These are phyloP conservation scores for Raffaelea ambrosiae DNA, from an alignment of 2,329 filamentous ascomycete species.

Conservation along the genomic window DNA sequence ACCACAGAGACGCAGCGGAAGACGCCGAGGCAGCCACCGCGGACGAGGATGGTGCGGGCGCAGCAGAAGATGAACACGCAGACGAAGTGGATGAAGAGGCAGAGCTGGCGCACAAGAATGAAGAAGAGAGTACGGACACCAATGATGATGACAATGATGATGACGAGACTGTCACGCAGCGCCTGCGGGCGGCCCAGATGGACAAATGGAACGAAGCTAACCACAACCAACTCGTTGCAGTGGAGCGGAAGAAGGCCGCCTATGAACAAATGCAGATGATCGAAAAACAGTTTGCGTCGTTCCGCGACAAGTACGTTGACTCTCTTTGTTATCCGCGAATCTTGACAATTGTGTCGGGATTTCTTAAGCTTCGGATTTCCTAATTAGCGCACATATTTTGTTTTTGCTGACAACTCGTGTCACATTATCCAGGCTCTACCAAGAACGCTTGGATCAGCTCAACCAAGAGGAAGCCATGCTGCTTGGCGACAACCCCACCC, in stretches of 20 bases:
- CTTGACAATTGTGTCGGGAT: no score
- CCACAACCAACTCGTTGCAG: constrained; percentile 30
- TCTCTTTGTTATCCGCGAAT: no score
- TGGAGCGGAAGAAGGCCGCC: constrained; percentile 69
- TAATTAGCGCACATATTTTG: neutral
- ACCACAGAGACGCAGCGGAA: constrained; percentile 1
- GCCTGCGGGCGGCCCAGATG: neutral
- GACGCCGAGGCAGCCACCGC: constrained; percentile 23
- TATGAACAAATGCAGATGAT: constrained; percentile 72
- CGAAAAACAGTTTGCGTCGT: constrained; percentile 79
- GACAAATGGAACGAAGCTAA: neutral
- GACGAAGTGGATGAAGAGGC: constrained; percentile 53
- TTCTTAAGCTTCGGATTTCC: neutral
- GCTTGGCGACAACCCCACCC: constrained; percentile 54
- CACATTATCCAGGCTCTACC: constrained; percentile 60
- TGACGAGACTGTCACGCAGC: neutral
- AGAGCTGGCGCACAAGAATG: constrained; percentile 49
- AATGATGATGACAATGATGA: neutral
- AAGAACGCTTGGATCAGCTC: constrained; percentile 75
- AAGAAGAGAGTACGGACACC: constrained; percentile 52
- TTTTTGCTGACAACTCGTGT: constrained; percentile 1
- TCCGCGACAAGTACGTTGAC: constrained; percentile 62
- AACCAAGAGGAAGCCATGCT: constrained; percentile 62
- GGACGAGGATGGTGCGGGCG: constrained; percentile 30
- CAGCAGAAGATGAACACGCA: constrained; percentile 38